These are phyloP conservation scores for Mycena kentingensis DNA, from an alignment of 768 basidiomycete species.

Conservation along the genomic window DNA sequence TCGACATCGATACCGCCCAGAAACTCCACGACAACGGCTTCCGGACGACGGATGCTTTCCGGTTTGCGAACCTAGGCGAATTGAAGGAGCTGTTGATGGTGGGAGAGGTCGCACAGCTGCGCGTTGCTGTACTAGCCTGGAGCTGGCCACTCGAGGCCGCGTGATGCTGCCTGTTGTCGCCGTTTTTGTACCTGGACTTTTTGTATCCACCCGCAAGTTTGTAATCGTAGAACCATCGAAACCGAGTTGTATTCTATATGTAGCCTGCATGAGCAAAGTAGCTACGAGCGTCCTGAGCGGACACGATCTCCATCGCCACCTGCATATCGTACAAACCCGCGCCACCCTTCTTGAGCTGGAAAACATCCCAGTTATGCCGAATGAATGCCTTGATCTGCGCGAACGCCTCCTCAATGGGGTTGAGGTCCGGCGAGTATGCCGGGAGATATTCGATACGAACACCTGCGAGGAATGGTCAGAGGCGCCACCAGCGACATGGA, in stretches of 20 bases:
- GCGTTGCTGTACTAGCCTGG: slow-evolving; percentile 3
- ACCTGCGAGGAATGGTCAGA: slow-evolving; percentile 4
- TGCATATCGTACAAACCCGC: slow-evolving; percentile 8
- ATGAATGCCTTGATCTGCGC: slow-evolving; percentile 31
- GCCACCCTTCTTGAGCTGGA: not conserved
- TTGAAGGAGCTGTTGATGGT: not conserved
- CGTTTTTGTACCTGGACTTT: not conserved
- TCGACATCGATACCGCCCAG: not conserved
- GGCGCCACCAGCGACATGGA: not conserved
- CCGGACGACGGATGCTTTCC: not conserved
- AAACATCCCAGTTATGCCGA: slow-evolving; percentile 7
- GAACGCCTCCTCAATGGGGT: slow-evolving; percentile 38
- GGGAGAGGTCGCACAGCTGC: slow-evolving; percentile 10
- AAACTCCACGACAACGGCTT: not conserved
- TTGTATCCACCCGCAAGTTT: no score
- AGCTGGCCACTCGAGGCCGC: not conserved
- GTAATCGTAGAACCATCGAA: not conserved
- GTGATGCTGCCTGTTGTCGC: not conserved
- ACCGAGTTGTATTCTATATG: not conserved
- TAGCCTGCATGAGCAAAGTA: slow-evolving; percentile 25
- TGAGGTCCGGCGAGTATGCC: slow-evolving; percentile 36
- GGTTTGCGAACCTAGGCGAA: not conserved
- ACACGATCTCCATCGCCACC: slow-evolving; percentile 14
- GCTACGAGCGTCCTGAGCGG: slow-evolving; percentile 17
- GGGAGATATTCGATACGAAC: slow-evolving; percentile 29